Evolutionary conservation across 495 filamentous ascomycete genomes (phyloP).

Genomic region (Penicillium nucicola): DNA sequence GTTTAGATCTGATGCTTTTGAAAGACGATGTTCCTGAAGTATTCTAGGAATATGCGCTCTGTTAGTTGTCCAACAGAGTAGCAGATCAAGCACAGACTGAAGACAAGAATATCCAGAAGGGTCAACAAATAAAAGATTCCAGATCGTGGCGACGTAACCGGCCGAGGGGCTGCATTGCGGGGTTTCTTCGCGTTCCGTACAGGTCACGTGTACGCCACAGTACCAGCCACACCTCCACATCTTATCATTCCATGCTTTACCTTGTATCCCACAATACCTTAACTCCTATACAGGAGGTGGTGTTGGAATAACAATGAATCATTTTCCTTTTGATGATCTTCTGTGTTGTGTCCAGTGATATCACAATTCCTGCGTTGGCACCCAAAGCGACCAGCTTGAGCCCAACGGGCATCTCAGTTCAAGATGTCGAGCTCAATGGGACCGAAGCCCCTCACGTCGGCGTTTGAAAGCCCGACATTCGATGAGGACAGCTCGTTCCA

Average conservation of each 20-base stretch:
- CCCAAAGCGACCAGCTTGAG: slow-evolving; percentile 11
- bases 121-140: slow-evolving; percentile 5
- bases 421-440: slow-evolving; percentile 42
- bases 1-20: neutral
- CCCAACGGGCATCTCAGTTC: slow-evolving; percentile 7
- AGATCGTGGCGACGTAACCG: slow-evolving; percentile 16
- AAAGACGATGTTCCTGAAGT: neutral
- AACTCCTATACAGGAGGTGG: neutral
- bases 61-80: neutral
- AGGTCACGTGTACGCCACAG: slow-evolving; percentile 12
- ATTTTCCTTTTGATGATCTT: neutral
- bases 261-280: neutral
- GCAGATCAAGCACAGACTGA: neutral
- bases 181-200: slow-evolving; percentile 22
- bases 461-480: slow-evolving; percentile 84
- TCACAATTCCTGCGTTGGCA: slow-evolving; percentile 3
- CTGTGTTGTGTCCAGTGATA: slow-evolving; percentile 2
- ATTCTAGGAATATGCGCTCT: neutral
- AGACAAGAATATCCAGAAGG: neutral
- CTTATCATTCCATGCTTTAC: too few relatives aligned
- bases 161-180: slow-evolving; percentile 34
- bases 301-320: neutral
- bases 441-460: slow-evolving; percentile 52
- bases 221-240: slow-evolving; percentile 2
- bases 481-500: slow-evolving; percentile 79